Evolutionary conservation across 257 asterid genomes (phyloP).

Genomic region (Fraxinus quadrangulata): DNA sequence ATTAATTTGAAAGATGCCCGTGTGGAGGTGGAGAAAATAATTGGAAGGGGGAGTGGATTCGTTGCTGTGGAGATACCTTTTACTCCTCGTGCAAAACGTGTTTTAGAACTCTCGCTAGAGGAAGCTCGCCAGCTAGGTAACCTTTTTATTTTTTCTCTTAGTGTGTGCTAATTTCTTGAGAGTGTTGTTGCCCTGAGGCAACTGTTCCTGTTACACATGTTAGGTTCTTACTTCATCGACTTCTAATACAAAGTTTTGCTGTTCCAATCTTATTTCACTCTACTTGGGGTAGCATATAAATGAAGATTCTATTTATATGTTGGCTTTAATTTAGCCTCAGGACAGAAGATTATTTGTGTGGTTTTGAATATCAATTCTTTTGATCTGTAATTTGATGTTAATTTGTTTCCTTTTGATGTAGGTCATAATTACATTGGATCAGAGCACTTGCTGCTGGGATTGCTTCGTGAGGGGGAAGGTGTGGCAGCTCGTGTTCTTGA

Average conservation of each 20-base stretch:
- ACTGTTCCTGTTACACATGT: too few species aligned
- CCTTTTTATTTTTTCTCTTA: neutral
- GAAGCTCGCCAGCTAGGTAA: slow-evolving; percentile 99
- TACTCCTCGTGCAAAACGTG: slow-evolving; percentile 98
- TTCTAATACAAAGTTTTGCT: too few species aligned
- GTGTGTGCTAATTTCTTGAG: too few species aligned
- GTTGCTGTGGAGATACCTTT: slow-evolving; percentile 98
- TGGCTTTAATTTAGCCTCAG: neutral
- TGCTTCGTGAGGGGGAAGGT: slow-evolving; percentile 62
- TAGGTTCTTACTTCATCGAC: too few species aligned
- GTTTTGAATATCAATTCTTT: neutral
- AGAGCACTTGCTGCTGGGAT: slow-evolving; percentile 52
- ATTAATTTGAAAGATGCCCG: slow-evolving; percentile 96
- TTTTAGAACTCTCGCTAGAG: slow-evolving; percentile 87
- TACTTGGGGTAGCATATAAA: neutral
- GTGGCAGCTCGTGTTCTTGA: slow-evolving; percentile 66
- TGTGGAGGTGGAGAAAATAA: slow-evolving; percentile 95
- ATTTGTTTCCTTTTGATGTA: slow-evolving; percentile 20
- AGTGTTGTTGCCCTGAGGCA: too few species aligned
- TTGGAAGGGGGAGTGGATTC: slow-evolving; percentile 97
- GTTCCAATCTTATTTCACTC: neutral
- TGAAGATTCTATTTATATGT: neutral
- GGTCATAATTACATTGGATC: slow-evolving; percentile 68
- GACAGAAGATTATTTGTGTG: neutral
- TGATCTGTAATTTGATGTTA: slow-evolving; percentile 18